Percentiles rank a stretch among this genome's conserved stretches.
Evolutionary conservation across 2,329 filamentous ascomycete genomes (phyloP).

Genomic region (Pestalotiopsis sp.): DNA sequence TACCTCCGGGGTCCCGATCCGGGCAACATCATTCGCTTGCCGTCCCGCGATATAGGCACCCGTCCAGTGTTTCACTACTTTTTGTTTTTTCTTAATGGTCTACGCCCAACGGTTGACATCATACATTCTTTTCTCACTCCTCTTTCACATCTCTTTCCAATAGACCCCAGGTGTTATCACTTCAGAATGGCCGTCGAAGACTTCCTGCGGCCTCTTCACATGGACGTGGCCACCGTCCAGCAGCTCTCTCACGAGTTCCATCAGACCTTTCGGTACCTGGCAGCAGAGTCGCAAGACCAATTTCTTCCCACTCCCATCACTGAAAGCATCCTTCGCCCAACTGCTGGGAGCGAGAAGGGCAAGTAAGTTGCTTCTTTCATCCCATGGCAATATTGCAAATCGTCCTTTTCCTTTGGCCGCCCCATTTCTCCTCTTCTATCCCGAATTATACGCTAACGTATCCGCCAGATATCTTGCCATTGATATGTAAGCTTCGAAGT

Average conservation of each 20-base stretch:
- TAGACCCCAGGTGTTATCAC: neutral
- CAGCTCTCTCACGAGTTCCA: constrained; percentile 51
- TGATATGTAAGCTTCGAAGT: constrained; percentile 59
- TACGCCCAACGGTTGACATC: neutral
- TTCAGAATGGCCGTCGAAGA: constrained; percentile 34
- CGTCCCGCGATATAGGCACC: neutral
- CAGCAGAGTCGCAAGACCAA: constrained; percentile 55
- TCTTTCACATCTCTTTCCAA: neutral
- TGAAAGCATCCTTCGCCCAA: constrained; percentile 58
- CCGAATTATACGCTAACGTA: constrained; percentile 20
- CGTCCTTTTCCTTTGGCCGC: neutral
- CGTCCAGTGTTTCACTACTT: neutral
- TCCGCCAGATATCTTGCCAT: constrained; percentile 59
- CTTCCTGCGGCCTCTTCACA: constrained; percentile 54
- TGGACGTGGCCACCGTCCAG: constrained; percentile 50
- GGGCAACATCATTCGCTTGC: neutral
- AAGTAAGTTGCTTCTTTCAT: constrained; percentile 43
- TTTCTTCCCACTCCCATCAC: constrained; percentile 66
- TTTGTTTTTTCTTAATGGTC: neutral
- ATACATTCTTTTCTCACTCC: neutral
- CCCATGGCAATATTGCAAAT: neutral
- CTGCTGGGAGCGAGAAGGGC: constrained; percentile 43
- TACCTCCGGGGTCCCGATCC: neutral
- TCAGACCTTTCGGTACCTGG: constrained; percentile 50
- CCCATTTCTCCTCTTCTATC: neutral